Base-by-base conservation (phyloP, 805 yeast genomes). In the Kuraishia floccosa region DNA sequence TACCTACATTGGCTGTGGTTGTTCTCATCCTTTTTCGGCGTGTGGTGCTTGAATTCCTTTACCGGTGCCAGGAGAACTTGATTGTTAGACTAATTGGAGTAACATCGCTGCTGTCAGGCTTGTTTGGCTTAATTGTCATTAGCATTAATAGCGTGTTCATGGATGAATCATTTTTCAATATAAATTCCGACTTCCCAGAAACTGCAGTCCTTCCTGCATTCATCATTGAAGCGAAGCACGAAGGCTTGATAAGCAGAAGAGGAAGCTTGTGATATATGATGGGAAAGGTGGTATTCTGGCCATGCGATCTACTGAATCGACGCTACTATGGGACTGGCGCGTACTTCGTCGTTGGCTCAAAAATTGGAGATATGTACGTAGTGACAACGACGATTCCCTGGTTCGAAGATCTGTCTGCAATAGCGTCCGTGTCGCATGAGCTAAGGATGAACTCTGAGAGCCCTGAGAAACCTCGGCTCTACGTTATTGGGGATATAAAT, bases 271-370 rank as follows among this genome's bases (percentile, higher is more conserved):
- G n/a, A n/a, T n/a, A n/a, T n/a, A n/a, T n/a, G n/a, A 27, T 27
- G 30, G 21, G 20, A n/a, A 6, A n/a, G 11, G 28, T 14, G n/a
- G 27, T 49, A 1, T 52, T 49, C 27, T 54, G 58, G 58, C 58
- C 59, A 8, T 30, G 35, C 9, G 56, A 53, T 31, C 27, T 53
- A 11, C 19, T 19, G 22, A 19, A 7, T 10, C 22, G 9, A 10
- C 9, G 10, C 7, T 19, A 24, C 27, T 16, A 31, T 30, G n/a
- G n/a, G n/a, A n/a, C n/a, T n/a, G n/a, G n/a, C n/a, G n/a, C n/a
- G n/a, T n/a, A n/a, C n/a, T n/a, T n/a, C n/a, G n/a, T n/a, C n/a
- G n/a, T n/a, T n/a, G n/a, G n/a, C n/a, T n/a, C n/a, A n/a, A n/a
- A n/a, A n/a, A n/a, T n/a, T n/a, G n/a, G n/a, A n/a, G n/a, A n/a